Base-by-base conservation (phyloP, 1,284 basidiomycete genomes). In the Ustilago loliicola region DNA sequence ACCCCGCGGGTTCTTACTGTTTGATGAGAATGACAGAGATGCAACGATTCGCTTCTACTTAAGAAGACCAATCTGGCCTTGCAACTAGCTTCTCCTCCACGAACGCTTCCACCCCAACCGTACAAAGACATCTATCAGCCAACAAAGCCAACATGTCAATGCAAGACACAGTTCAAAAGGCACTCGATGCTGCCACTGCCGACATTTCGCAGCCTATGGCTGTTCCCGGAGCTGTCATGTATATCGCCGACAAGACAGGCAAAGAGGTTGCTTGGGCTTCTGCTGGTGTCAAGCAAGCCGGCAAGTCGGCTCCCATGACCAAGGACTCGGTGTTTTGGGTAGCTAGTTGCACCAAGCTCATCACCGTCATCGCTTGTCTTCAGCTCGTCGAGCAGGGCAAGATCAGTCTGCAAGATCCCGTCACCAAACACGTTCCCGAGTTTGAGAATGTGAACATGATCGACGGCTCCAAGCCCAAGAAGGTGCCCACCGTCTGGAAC, bases 351-450 rank as follows among this genome's bases (percentile, higher is more conserved):
- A 87, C 86, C 58, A 87, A 87, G 78, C 72, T 85, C 58, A 73
- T 86, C 66, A 86, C 85, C 3, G 77, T 80, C 47, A 81, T 86
- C 8, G 82, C 86, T 10, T 76, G 72, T 27, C 80, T 87, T 55
- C 85, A 85, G 67, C 72, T 86, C 7, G 81, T 85, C 15, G 86
- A 87, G 61, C 71, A 74, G 34, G 84, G 82, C 11, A 66, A 82
- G 50, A 54, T 86, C 42, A 56, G 68, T 19, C 63, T 86, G 7
- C 81, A 87, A 51, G 79, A 81, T 45, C 77, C 79, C 0, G 71
- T 66, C 19, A 74, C 72, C 17, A 66, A 68, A 45, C 63, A 80
- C 50, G 51, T 81, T n/a, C 83, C 85, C 32, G 83, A 84, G 53
- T 72, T 86, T 19, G 75, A 63, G 32, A 48, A 65, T 9, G 69